Base-by-base conservation (phyloP, 2,329 filamentous ascomycete species). In the Cercospora zeae-maydis region DNA sequence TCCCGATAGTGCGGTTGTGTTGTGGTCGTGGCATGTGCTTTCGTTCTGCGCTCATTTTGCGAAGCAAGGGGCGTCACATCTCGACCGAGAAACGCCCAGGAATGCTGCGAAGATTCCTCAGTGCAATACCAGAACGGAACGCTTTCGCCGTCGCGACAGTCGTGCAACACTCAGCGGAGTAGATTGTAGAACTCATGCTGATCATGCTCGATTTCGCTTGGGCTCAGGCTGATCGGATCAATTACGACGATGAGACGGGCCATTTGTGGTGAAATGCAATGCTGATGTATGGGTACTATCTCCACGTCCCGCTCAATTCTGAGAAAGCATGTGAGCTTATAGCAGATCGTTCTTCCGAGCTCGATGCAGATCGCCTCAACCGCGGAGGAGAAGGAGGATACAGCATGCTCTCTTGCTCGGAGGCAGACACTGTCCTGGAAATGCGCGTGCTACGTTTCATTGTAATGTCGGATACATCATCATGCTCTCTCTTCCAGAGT, bases 11-110 rank as follows among this genome's bases (percentile, higher is more conserved):
- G 24, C 45, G 57, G 57, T 59, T 59, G 7, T 59, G 57, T 59
- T 59, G 27, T 52, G 54, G 54, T 21, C 37, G 54, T 57, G 54
- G 54, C 54, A 57, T 57, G 54, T 57, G 36, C 36, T 45, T 8
- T 52, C 47, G 14, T 30, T 31, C 21, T 34, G 49, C 27, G 8
- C 27, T 21, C 27, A 58, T 59, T 53, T 36, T 3, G 33, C 19
- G 21, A 59, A 52, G 57, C 57, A 59, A 59, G 57, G 57, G 49
- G 27, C 27, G 13, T 2, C 4, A n/a, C 21, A 27, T 27, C 11
- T 34, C 30, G 9, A 24, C 27, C 49, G 27, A 34, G 49, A 16
- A n/a, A 14, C 47, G 30, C 30, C 13, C 47, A 31, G 33, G 47
- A 52, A 52, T 52, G 47, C 47, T 33, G 42, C 42, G 13, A 19